Percentiles rank a stretch among this genome's conserved stretches.
phyloP scores from a whole-genome alignment of 352 stramenopile species.

The Phytophthora constricta region DNA sequence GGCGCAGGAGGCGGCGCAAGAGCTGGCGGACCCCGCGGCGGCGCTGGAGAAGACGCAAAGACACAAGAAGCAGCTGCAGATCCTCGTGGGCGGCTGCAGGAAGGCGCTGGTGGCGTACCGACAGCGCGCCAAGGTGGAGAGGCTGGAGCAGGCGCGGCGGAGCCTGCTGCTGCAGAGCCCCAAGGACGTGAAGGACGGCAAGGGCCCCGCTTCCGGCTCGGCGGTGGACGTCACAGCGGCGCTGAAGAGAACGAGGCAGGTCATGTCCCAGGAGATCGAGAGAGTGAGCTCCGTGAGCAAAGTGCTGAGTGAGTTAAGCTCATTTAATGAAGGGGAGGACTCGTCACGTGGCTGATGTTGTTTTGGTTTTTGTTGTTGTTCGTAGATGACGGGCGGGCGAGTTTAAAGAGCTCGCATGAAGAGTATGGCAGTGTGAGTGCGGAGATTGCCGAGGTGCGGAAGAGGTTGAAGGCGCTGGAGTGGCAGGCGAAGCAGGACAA shows the following conservation, averaged over 20 bases:
- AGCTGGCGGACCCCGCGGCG: slow-evolving; percentile 40
- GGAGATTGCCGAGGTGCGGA: slow-evolving; percentile 62
- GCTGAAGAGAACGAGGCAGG: slow-evolving; percentile 68
- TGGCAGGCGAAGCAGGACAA: slow-evolving; percentile 81
- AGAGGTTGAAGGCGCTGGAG: slow-evolving; percentile 65
- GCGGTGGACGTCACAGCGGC: slow-evolving; percentile 64
- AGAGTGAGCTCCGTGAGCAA: slow-evolving; percentile 68
- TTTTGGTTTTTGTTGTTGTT: neutral
- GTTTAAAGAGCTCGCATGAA: slow-evolving; percentile 65
- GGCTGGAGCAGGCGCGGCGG: slow-evolving; percentile 54
- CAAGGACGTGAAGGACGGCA: slow-evolving; percentile 13
- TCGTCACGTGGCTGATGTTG: neutral
- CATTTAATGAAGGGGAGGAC: neutral
- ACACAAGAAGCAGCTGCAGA: slow-evolving; percentile 44
- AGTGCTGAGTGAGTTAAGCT: slow-evolving; percentile 49
- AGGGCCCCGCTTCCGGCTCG: slow-evolving; percentile 34
- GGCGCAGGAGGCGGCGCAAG: slow-evolving; percentile 52
- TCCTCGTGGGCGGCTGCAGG: slow-evolving; percentile 44
- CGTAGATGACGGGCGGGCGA: slow-evolving; percentile 60
- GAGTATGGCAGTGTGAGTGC: slow-evolving; percentile 67
- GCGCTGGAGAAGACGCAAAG: slow-evolving; percentile 31
- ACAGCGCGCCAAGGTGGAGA: slow-evolving; percentile 64
- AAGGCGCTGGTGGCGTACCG: slow-evolving; percentile 73
- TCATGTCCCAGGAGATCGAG: slow-evolving; percentile 80
- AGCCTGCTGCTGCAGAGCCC: slow-evolving; percentile 49